Evolutionary conservation across 495 filamentous ascomycete species (phyloP).

Genomic region (Trichoderma reesei): DNA sequence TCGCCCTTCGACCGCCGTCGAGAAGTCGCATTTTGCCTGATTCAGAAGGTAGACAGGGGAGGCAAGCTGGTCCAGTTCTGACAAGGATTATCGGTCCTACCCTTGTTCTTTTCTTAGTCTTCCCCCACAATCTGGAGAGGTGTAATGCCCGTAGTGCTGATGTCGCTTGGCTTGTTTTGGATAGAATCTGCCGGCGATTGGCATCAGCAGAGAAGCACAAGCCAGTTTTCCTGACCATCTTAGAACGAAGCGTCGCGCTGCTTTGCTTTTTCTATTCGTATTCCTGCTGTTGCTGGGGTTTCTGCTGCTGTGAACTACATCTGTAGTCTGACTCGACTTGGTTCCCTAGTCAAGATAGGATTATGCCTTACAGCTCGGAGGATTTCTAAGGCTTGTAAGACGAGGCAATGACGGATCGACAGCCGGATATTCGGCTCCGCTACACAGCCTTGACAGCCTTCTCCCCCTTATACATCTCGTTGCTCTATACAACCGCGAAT

Average conservation of each 20-base stretch:
- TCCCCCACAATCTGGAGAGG: constrained; percentile 1
- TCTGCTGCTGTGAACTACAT: too few species aligned
- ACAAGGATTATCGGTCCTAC: constrained; percentile 7
- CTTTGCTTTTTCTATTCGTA: too few species aligned
- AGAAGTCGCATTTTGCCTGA: not conserved
- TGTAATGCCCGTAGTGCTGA: not conserved
- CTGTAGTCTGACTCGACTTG: not conserved
- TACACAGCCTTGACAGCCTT: not conserved
- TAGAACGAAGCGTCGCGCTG: too few species aligned
- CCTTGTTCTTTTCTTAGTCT: not conserved
- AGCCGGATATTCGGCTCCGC: not conserved
- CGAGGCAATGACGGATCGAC: not conserved
- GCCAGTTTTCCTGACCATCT: not conserved
- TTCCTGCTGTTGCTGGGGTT: too few species aligned
- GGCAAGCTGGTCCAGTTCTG: not conserved
- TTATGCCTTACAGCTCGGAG: not conserved
- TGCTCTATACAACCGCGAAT: not conserved
- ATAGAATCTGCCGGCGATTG: not conserved
- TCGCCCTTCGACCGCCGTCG: not conserved
- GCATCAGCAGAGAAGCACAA: not conserved
- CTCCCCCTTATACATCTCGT: not conserved
- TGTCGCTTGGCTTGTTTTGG: not conserved
- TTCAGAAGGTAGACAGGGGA: not conserved
- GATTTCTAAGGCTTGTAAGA: not conserved
- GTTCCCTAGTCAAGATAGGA: not conserved